Evolutionary conservation across 176 grass and related monocot species (phyloP), one percentile per base, ranked within the genome.

Genomic region (Aegilops sharonensis): DNA sequence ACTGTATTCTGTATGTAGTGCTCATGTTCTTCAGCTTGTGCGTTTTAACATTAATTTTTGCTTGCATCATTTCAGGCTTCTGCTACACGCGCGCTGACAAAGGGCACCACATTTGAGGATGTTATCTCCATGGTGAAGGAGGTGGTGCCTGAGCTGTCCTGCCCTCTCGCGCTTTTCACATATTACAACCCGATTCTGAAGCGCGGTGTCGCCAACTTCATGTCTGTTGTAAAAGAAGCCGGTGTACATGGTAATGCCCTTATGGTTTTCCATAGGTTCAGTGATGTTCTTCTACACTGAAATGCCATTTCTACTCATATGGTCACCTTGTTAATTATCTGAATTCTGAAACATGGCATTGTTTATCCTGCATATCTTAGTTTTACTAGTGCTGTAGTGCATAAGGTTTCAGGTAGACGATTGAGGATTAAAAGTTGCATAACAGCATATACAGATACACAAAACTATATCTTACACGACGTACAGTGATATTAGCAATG

Each of bases 101-200:
- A 94, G 72, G 97, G 97, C 85, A 91, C 90, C 30, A 96, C 86
- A 15, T 99, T 99, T 83, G 88, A 99, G 89, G 69, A 93, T 87
- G 94, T 99, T 24, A 93, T 99, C 78, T 94, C 94, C 64, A 99
- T 99, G 97, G 75, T 97, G 37, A 96, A 83, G 72, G 92, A 93
- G 89, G 97, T 99, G 43, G 52, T 94, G 83, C 97, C 97, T 78
- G 81, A 99, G 37, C 81, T 99, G 50, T 99, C 94, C 56, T 99
- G 97, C 80, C 97, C 97, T 12, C n/a, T 99, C 24, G 89, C 97
- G 2, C 88, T 99, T 77, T 99, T 99, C 82, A 95, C 93, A 65
- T 98, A 98, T 72, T 95, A 98, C 42, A 98, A 98, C 85, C 96
- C 96, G 3, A 98, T 98, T 81, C 69, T 98, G 75, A 98, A 98